Evolutionary conservation across 805 yeast species (phyloP).

Genomic region (Lipomyces yamanashiensis): DNA sequence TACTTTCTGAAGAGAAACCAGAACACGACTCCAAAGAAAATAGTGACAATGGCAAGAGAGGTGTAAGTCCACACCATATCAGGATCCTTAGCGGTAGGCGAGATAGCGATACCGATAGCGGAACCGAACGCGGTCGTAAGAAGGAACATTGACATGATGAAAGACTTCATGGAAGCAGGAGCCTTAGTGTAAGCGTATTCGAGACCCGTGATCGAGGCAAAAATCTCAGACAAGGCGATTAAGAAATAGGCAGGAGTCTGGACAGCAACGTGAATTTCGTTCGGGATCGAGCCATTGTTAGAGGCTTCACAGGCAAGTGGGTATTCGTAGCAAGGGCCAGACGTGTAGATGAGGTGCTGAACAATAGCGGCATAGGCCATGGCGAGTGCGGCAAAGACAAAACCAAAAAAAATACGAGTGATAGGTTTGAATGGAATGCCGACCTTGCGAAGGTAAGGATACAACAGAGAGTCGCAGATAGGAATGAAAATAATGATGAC

Average conservation of each 20-base stretch:
- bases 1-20: conserved; percentile 62
- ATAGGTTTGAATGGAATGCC: conserved; percentile 68
- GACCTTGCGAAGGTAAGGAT: conserved; percentile 56
- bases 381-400: conserved; percentile 64
- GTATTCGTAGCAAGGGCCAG: conserved; percentile 73
- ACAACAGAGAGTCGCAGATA: conserved; percentile 63
- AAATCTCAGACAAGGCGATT: conserved; percentile 75
- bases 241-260: conserved; percentile 76
- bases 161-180: conserved; percentile 68
- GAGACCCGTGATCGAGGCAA: conserved; percentile 79
- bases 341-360: conserved; percentile 67
- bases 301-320: conserved; percentile 61
- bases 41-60: conserved; percentile 64
- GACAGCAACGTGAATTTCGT: conserved; percentile 66
- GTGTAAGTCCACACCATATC: conserved; percentile 71
- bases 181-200: conserved; percentile 87
- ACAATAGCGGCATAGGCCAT: conserved; percentile 79
- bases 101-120: conserved; percentile 73
- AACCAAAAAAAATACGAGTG: conserved; percentile 72
- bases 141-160: conserved; percentile 65
- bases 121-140: conserved; percentile 78
- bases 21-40: conserved; percentile 64
- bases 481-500: conserved; percentile 81
- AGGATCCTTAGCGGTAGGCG: conserved; percentile 70
- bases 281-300: conserved; percentile 49